Evolutionary conservation across 1,284 basidiomycete genomes (phyloP).

Genomic region (Irpex sp.): DNA sequence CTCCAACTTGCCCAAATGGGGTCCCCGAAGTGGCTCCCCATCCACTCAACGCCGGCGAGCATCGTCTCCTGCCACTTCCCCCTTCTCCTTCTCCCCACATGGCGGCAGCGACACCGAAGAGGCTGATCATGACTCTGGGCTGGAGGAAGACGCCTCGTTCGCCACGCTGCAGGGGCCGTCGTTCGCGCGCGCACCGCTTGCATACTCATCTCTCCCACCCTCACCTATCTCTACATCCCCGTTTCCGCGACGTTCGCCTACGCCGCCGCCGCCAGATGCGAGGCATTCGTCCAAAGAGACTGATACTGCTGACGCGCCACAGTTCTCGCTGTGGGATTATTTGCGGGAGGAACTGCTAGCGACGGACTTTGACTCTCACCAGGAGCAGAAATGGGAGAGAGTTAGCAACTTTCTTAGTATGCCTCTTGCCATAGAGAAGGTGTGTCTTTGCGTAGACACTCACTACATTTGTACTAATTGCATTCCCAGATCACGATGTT

Average conservation of each 20-base stretch:
- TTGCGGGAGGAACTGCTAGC: conserved; percentile 81
- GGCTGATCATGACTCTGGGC: conserved; percentile 19
- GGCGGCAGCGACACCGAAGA: conserved; percentile 12
- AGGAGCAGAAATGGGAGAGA: conserved; percentile 95
- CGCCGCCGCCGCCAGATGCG: background rate
- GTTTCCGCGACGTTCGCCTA: background rate
- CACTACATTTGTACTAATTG: background rate
- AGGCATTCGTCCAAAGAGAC: background rate
- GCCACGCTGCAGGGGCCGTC: conserved; percentile 3
- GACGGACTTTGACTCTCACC: conserved; percentile 88
- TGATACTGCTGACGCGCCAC: conserved; percentile 23
- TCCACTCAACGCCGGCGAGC: conserved; percentile 9
- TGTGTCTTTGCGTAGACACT: conserved; percentile 23
- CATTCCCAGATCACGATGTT: conserved; percentile 77
- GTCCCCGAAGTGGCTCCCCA: conserved; percentile 2
- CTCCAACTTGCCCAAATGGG: conserved; percentile 14
- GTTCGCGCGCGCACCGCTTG: conserved; percentile 21
- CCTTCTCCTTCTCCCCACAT: conserved; percentile 16
- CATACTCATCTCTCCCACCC: conserved; percentile 65
- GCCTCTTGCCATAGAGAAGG: conserved; percentile 92
- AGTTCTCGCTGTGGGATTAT: conserved; percentile 91
- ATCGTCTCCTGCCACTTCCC: conserved; percentile 18
- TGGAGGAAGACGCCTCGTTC: conserved; percentile 11
- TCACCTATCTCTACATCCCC: conserved; percentile 44
- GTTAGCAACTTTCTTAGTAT: conserved; percentile 96